phyloP scores from a whole-genome alignment of 2,329 filamentous ascomycete species.

The Endothia cerciana region DNA sequence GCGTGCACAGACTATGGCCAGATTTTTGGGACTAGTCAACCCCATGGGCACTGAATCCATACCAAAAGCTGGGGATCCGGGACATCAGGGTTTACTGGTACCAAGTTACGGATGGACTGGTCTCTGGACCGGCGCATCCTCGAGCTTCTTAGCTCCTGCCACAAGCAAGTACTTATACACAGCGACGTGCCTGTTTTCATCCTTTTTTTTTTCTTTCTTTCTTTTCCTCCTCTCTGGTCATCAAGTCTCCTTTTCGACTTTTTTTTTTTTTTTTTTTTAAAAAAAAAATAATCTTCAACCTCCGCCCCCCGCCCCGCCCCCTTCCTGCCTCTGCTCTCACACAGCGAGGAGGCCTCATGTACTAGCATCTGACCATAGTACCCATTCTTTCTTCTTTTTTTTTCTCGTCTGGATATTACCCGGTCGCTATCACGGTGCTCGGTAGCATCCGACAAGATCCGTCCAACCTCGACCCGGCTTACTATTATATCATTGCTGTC shows the following conservation, averaged over 20 bases:
- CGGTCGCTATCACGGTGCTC: neutral
- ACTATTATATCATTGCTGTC: neutral
- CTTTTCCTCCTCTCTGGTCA: neutral
- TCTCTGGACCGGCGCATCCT: neutral
- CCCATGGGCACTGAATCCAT: constrained; percentile 2
- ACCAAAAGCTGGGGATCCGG: neutral
- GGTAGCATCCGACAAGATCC: neutral
- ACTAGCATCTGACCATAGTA: neutral
- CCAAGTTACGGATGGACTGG: neutral
- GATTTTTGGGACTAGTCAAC: neutral
- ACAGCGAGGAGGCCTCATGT: neutral
- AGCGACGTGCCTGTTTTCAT: neutral
- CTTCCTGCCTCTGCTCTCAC: neutral
- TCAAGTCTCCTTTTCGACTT: no score
- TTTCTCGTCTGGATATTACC: neutral
- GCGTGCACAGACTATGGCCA: neutral
- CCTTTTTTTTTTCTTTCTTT: neutral
- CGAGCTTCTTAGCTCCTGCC: neutral
- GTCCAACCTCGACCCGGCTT: neutral
- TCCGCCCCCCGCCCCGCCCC: neutral
- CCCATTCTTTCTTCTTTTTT: neutral
- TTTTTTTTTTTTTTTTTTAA: no score
- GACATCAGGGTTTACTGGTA: neutral
- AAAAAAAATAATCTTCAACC: no score
- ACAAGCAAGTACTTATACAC: neutral